Evolutionary conservation across 2,329 filamentous ascomycete genomes (phyloP), one percentile per base, ranked within the genome.

Genomic region (Pyrenochaeta sp.): DNA sequence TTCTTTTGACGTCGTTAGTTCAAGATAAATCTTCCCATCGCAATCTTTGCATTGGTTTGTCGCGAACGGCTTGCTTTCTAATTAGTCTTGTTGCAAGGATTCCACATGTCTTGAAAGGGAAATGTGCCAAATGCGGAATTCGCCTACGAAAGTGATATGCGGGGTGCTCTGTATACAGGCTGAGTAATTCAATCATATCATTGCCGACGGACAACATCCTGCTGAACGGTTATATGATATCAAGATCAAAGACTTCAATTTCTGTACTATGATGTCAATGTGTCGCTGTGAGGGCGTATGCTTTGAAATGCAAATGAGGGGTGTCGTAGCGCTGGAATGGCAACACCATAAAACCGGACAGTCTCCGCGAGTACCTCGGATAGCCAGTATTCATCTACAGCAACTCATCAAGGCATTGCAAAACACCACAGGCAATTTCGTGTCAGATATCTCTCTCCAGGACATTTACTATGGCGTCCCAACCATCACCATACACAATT

Each of bases 401-500:
- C 17, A 30, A 9, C 11, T 17, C 15, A 11, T n/a, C n/a, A n/a
- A n/a, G n/a, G n/a, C n/a, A n/a, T n/a, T n/a, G n/a, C n/a, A n/a
- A n/a, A n/a, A n/a, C n/a, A n/a, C n/a, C n/a, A n/a, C n/a, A n/a
- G n/a, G 11, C 10, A 17, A 13, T 21, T 29, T 15, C 13, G 7
- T 18, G 14, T 8, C 13, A 22, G 6, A 21, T 18, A 18, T 20
- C n/a, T 17, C 8, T n/a, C 4, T 11, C 13, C 22, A 28, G 2
- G n/a, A 31, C 14, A 15, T 32, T 17, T n/a, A 22, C 15, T 6
- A 58, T 55, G 57, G 18, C 37, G 6, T 31, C 51, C 6, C 30
- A 45, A 39, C 43, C 54, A 4, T 38, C 60, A 24, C 57, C 55
- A n/a, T 68, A 62, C 42, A 65, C 47, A 0, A 63, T 68, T 3